phyloP scores from a whole-genome alignment of 345 rosid genomes.

The Brassica juncea region DNA sequence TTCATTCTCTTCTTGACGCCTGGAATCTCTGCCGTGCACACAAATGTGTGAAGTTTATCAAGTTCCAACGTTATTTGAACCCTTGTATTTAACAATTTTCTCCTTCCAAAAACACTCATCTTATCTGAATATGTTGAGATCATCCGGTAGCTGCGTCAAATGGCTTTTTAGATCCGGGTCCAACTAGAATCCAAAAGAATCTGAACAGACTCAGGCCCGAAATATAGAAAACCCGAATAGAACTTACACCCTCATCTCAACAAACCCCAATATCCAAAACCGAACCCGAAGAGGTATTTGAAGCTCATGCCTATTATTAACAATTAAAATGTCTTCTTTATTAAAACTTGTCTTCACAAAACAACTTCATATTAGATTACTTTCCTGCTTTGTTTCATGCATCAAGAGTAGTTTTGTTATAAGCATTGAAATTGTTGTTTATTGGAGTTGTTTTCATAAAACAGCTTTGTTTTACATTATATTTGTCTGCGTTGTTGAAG shows the following conservation, averaged over 20 bases:
- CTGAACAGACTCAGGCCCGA: not conserved
- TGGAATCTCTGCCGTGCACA: not conserved
- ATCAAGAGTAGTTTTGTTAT: not conserved
- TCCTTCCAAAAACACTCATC: not conserved
- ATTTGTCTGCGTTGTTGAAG: not conserved
- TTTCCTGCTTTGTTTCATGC: not conserved
- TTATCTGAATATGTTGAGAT: not conserved
- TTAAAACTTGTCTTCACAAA: not conserved
- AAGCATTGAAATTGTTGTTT: not conserved
- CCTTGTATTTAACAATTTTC: not conserved
- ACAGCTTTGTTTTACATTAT: not conserved
- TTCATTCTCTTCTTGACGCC: not conserved
- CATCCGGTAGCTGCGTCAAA: not conserved
- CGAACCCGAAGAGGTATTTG: not conserved
- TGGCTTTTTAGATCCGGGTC: conserved; percentile 45
- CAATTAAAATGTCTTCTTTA: not conserved
- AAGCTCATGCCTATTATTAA: no score
- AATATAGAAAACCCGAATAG: not conserved
- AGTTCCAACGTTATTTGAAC: not conserved
- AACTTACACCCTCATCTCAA: not conserved
- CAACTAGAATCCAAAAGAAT: not conserved
- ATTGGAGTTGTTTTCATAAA: not conserved
- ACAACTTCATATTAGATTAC: not conserved
- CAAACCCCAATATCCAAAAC: not conserved
- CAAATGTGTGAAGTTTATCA: not conserved